Conservation (phyloP, 2,329 filamentous ascomycete species). For the Epichloe brachyelytri region DNA sequence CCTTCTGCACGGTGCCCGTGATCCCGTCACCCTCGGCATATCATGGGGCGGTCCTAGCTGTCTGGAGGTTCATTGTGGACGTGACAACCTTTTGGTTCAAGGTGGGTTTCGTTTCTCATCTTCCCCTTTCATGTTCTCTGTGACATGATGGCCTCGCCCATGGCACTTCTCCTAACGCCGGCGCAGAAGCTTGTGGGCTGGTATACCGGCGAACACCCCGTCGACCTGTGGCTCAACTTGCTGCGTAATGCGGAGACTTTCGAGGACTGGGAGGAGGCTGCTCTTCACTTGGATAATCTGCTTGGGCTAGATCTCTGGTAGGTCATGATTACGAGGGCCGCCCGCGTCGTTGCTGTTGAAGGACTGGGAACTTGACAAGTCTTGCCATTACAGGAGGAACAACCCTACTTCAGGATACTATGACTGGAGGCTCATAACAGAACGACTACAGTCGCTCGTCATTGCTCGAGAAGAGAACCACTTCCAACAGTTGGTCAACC, state of each 20-base stretch:
- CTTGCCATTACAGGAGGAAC: constrained; percentile 48
- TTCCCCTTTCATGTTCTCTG: constrained; percentile 3
- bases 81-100: constrained; percentile 50
- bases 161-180: constrained; percentile 11
- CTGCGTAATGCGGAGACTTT: constrained; percentile 56
- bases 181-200: constrained; percentile 54
- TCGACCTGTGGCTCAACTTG: constrained; percentile 51
- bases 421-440: constrained; percentile 72
- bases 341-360: too few species aligned
- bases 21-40: constrained; percentile 20
- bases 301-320: constrained; percentile 74
- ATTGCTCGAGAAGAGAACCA: constrained; percentile 58
- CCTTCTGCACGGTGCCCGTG: constrained; percentile 12
- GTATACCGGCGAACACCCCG: constrained; percentile 51
- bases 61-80: constrained; percentile 48
- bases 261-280: constrained; percentile 80
- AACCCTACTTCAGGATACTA: constrained; percentile 71
- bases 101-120: constrained; percentile 27
- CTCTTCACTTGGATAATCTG: constrained; percentile 67
- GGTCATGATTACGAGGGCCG: constrained; percentile 6
- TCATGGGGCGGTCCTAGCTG: constrained; percentile 31
- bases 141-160: constrained; percentile 7
- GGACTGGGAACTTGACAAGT: not conserved
- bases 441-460: constrained; percentile 59
- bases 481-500: constrained; percentile 60